Conservation (phyloP, 228 moss, liverwort and hornwort genomes). For the Sphagnum fallax region DNA sequence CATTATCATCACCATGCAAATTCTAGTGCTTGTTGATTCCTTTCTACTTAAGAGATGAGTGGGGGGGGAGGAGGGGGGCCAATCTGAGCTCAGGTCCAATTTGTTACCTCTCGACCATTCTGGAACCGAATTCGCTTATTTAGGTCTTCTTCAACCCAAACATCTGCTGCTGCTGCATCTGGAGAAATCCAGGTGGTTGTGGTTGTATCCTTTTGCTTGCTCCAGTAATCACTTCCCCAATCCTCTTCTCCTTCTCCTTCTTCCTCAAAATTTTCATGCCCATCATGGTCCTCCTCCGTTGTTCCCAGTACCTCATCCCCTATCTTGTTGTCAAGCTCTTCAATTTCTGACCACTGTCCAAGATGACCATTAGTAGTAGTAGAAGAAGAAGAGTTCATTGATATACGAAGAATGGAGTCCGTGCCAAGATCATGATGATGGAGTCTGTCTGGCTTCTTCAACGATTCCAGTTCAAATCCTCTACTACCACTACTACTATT, state of each 20-base stretch:
- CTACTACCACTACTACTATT: no score
- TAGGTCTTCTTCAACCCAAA: conserved; percentile 49
- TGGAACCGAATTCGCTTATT: conserved; percentile 65
- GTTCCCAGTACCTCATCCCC: not conserved
- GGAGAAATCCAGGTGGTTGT: conserved; percentile 25
- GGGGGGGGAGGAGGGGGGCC: no score
- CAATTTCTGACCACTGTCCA: no score
- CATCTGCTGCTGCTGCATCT: conserved; percentile 26
- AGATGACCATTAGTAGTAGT: no score
- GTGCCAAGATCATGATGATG: no score
- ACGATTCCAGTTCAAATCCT: no score
- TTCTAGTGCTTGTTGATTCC: not conserved
- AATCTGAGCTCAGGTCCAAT: no score
- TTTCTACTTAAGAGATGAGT: not conserved
- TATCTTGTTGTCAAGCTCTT: no score
- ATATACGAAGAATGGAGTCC: no score
- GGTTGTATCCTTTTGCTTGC: conserved; percentile 25
- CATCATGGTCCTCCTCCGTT: not conserved
- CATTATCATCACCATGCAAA: no score
- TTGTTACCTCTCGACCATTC: conserved; percentile 74
- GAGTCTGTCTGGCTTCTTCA: no score
- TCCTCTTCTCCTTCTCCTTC: conserved; percentile 8
- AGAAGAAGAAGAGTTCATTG: no score
- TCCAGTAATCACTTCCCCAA: conserved; percentile 23
- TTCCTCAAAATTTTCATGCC: not conserved